These are phyloP conservation scores for Aaosphaeria arxii DNA, from an alignment of 2,329 filamentous ascomycete genomes.

Conservation along the genomic window DNA sequence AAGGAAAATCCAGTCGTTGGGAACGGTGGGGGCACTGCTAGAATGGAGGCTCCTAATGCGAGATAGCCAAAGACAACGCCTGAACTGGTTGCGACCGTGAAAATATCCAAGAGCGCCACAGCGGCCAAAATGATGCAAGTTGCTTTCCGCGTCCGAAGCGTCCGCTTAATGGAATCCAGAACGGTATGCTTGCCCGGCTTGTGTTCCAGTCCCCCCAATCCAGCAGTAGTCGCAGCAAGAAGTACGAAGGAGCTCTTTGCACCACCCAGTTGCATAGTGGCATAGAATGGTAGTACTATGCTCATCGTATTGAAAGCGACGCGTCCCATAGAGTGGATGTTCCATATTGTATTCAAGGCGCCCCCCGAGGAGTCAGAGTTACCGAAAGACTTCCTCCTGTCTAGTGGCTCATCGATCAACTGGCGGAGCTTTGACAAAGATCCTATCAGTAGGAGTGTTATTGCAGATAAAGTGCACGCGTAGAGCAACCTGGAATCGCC, in stretches of 20 bases:
- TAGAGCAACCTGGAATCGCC: slow-evolving; percentile 36
- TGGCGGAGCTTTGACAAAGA: slow-evolving; percentile 35
- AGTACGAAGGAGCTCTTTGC: slow-evolving; percentile 52
- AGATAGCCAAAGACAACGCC: slow-evolving; percentile 45
- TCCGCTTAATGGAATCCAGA: slow-evolving; percentile 31
- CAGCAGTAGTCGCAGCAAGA: slow-evolving; percentile 46
- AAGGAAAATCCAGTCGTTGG: slow-evolving; percentile 32
- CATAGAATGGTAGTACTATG: slow-evolving; percentile 55
- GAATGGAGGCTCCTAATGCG: slow-evolving; percentile 44
- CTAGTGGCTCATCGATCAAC: slow-evolving; percentile 25
- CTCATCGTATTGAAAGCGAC: slow-evolving; percentile 37
- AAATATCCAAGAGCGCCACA: slow-evolving; percentile 31
- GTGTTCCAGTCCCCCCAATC: slow-evolving; percentile 35
- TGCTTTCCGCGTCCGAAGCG: slow-evolving; percentile 33
- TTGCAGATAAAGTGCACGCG: slow-evolving; percentile 46
- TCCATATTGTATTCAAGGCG: slow-evolving; percentile 5
- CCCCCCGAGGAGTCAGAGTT: slow-evolving; percentile 11
- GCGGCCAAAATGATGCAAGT: slow-evolving; percentile 36
- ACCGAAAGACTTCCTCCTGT: slow-evolving; percentile 32
- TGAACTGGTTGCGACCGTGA: slow-evolving; percentile 14
- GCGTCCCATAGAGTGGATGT: slow-evolving; percentile 12
- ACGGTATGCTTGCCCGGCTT: slow-evolving; percentile 30
- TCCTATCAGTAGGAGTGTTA: slow-evolving; percentile 45
- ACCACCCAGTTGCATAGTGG: slow-evolving; percentile 54
- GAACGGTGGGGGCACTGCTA: slow-evolving; percentile 51